Base-by-base conservation (phyloP, 1,284 basidiomycete species). In the Malassezia sympodialis region DNA sequence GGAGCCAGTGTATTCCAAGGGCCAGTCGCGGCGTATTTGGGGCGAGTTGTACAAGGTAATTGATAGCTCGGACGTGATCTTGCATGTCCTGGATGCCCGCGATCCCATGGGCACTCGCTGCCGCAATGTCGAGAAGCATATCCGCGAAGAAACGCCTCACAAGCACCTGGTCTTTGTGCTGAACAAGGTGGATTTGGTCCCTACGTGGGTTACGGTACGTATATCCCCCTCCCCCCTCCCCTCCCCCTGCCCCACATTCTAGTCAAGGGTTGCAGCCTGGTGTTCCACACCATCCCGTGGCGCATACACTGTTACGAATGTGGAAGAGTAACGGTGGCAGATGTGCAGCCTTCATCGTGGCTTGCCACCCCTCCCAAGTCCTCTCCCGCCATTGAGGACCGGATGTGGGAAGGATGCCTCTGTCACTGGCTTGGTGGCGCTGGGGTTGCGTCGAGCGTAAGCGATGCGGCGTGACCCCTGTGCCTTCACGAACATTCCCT, bases 31-130 rank as follows among this genome's bases (percentile, higher is more conserved):
- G 31, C 62, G 94, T 52, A 98, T 99, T 63, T 98, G 96, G 78
- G 91, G 89, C 60, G 93, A 99, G 76, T 79, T 98, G 23, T 98
- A 98, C 82, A 99, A 99, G 77, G 94, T 99, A 63, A 91, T 99
- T 69, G 94, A 99, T 76, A 96, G 90, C 2, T 94, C 89, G 8
- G 93, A 99, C 73, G 90, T 98, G 43, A 83, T 99, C 60, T 82
- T 98, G 37, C 94, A 98, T 76, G 84, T 99, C 44, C 79, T 99
- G 60, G 94, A 99, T 76, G 93, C 91, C 27, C 83, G 93, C 51
- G 93, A 98, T 76, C 93, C 93, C 0, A 76, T 96, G 48, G 94
- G 94, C 14, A 96, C 94, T n/a, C 82, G 94, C 67, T 98, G 94
- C 78, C 85, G 90, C 75, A 91, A 88, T 30, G 88, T 96, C 19